Percentiles rank a stretch among this genome's conserved stretches.
Evolutionary conservation across 306 rosid genomes (phyloP).

Genomic region (Mucuna pruriens): DNA sequence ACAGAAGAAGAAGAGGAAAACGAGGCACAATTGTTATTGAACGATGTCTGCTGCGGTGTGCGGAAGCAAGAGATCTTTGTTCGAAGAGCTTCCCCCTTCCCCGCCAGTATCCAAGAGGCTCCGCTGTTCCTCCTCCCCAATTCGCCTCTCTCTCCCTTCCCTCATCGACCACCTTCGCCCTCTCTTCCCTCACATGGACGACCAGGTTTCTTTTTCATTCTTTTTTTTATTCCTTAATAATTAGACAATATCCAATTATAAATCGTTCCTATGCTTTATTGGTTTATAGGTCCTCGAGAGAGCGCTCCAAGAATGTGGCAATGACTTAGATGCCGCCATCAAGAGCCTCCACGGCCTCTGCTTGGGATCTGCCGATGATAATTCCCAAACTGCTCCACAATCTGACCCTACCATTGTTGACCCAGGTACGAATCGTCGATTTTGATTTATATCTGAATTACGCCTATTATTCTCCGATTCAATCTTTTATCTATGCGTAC

Average conservation of each 20-base stretch:
- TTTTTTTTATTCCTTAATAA: neutral
- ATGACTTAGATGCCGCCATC: conserved; percentile 88
- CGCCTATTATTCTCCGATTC: neutral
- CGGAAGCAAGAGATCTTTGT: conserved; percentile 98
- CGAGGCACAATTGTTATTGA: conserved; percentile 39
- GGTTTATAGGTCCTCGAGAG: conserved; percentile 74
- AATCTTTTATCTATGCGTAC: too few species aligned
- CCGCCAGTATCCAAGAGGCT: conserved; percentile 86
- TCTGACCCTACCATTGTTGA: conserved; percentile 46
- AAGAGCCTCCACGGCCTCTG: conserved; percentile 66
- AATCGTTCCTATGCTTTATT: neutral
- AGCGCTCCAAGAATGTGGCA: conserved; percentile 78
- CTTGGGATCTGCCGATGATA: conserved; percentile 59
- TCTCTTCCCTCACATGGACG: conserved; percentile 82
- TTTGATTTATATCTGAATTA: neutral
- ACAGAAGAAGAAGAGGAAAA: neutral
- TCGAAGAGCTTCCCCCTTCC: conserved; percentile 93
- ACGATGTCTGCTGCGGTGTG: conserved; percentile 99
- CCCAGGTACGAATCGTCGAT: conserved; percentile 42
- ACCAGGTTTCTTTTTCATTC: conserved; percentile 40
- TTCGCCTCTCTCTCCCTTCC: conserved; percentile 57
- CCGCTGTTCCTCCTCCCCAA: conserved; percentile 88
- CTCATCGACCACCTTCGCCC: conserved; percentile 73
- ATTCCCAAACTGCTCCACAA: conserved; percentile 33
- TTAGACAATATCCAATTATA: too few species aligned